These are phyloP conservation scores for Vaccinium vitisidaea DNA, from an alignment of 148 eudicot species.

Conservation along the genomic window DNA sequence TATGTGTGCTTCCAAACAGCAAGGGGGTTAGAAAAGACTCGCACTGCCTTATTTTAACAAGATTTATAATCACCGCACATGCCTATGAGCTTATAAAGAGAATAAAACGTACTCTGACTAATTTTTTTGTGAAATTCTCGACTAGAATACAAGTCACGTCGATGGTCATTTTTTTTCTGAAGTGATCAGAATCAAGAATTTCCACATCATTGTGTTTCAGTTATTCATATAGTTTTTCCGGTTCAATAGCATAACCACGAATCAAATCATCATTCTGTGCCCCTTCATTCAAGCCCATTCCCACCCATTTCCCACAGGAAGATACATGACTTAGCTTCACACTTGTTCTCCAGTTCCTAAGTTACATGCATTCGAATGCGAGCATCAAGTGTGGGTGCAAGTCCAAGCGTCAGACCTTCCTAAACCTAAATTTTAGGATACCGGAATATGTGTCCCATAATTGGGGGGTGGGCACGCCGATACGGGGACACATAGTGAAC, in stretches of 20 bases:
- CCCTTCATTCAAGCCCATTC: neutral
- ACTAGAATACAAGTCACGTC: neutral
- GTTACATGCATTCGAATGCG: no score
- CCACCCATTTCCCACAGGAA: neutral
- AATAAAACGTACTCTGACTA: neutral
- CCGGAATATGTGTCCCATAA: no score
- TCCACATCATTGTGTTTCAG: neutral
- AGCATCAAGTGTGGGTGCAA: no score
- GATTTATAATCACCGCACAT: neutral
- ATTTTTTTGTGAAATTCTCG: neutral
- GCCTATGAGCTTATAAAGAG: neutral
- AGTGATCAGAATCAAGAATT: neutral
- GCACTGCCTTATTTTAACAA: neutral
- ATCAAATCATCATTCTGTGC: neutral
- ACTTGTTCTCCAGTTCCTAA: neutral
- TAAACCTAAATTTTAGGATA: no score
- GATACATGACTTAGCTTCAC: neutral
- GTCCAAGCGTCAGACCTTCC: no score
- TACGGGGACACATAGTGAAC: no score
- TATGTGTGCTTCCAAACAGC: neutral
- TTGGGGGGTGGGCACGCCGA: no score
- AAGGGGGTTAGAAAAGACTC: neutral
- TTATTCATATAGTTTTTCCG: neutral
- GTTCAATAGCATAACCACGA: neutral
- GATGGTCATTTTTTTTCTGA: neutral